Percentiles rank a stretch among this genome's conserved stretches.
phyloP scores from a whole-genome alignment of 164 flowering plant genomes.

The Vitis amurensis region DNA sequence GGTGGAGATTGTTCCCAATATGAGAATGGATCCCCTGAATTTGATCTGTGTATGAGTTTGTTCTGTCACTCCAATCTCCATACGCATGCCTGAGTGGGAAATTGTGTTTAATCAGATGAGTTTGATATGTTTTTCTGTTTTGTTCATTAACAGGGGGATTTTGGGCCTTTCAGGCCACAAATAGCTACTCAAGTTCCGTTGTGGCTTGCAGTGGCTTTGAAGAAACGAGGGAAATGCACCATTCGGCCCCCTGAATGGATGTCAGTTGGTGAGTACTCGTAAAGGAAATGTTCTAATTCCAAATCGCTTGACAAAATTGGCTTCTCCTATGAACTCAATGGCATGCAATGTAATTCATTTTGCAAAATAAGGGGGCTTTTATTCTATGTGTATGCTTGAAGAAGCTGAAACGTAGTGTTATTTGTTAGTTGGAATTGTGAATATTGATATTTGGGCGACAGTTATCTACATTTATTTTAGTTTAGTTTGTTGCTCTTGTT shows the following conservation, averaged over 20 bases:
- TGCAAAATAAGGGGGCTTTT: no score
- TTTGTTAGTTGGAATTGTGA: no score
- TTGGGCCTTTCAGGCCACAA: conserved; percentile 84
- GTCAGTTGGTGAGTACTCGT: conserved; percentile 62
- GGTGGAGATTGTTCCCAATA: conserved; percentile 75
- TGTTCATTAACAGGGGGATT: conserved; percentile 61
- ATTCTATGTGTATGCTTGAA: no score
- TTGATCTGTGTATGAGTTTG: conserved; percentile 48
- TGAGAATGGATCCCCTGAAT: conserved; percentile 67
- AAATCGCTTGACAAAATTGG: no score
- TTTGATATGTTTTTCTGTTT: background rate
- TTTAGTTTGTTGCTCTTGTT: no score
- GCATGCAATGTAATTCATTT: no score
- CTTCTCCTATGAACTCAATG: no score
- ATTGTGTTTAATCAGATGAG: background rate
- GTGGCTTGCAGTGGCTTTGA: conserved; percentile 86
- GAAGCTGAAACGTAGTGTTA: no score
- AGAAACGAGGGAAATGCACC: conserved; percentile 88
- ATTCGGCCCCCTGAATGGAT: conserved; percentile 86
- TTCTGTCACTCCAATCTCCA: background rate
- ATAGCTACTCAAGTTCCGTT: conserved; percentile 67
- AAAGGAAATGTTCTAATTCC: background rate
- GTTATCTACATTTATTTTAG: no score
- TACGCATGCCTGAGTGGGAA: background rate
- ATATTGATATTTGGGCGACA: no score